Conservation (phyloP, 2,329 filamentous ascomycete genomes). For the Fusarium citri region DNA sequence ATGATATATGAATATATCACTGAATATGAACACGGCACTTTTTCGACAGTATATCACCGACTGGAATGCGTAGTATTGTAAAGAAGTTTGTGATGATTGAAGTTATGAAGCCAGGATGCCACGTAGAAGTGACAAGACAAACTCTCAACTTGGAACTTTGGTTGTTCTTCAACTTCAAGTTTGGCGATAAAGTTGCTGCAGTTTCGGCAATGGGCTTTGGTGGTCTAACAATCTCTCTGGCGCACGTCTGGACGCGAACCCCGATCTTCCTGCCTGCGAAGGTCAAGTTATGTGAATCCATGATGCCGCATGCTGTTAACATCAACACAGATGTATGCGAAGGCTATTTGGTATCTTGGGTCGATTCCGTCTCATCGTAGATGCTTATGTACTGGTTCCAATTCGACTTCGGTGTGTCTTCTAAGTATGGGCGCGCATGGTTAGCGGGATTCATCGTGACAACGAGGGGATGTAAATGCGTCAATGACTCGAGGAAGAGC, state of each 20-base stretch:
- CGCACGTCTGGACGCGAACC: too few relatives aligned
- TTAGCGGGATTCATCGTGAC: neutral
- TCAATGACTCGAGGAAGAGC: neutral
- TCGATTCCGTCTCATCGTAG: neutral
- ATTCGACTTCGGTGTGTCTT: neutral
- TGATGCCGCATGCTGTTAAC: neutral
- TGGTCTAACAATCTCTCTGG: neutral
- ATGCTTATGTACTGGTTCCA: neutral
- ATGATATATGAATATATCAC: conserved; percentile 29
- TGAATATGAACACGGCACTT: neutral
- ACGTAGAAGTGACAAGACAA: neutral
- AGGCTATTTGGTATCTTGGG: neutral
- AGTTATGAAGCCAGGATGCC: neutral
- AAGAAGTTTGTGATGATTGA: neutral
- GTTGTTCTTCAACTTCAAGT: neutral
- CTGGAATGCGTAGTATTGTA: neutral
- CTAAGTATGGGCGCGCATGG: neutral
- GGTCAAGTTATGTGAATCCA: neutral
- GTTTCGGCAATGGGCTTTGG: neutral
- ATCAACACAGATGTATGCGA: neutral
- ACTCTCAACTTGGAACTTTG: neutral
- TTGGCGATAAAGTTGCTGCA: neutral
- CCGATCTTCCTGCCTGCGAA: neutral
- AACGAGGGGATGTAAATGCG: neutral
- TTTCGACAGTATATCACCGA: neutral